phyloP scores from a whole-genome alignment of 768 basidiomycete species.

The Heimioporus sp. region DNA sequence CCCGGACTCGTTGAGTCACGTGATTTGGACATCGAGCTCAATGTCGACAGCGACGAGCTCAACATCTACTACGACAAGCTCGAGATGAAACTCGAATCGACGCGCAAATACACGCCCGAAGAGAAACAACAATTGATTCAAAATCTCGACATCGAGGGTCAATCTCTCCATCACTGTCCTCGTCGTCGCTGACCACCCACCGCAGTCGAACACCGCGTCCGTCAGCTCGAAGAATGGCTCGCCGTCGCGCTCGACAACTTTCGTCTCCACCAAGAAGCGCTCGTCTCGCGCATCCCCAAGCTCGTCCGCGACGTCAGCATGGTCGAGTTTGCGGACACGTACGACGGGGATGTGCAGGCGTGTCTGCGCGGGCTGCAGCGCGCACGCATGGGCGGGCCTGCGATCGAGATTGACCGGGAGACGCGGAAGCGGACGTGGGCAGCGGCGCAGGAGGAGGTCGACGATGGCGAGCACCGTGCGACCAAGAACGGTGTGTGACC shows the following conservation, averaged over 20 bases:
- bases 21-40: constrained; percentile 7
- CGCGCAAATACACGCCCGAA: constrained; percentile 50
- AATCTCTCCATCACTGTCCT: neutral
- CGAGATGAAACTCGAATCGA: constrained; percentile 21
- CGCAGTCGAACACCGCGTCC: constrained; percentile 69
- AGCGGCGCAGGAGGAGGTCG: constrained; percentile 55
- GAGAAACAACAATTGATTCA: constrained; percentile 74
- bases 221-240: constrained; percentile 76
- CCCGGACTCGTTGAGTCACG: constrained; percentile 4
- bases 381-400: constrained; percentile 54
- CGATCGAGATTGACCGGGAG: constrained; percentile 59
- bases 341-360: constrained; percentile 71
- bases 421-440: constrained; percentile 80
- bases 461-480: constrained; percentile 42
- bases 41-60: neutral
- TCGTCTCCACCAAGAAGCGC: constrained; percentile 70
- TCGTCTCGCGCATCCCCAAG: constrained; percentile 71
- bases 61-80: neutral
- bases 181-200: too few relatives aligned
- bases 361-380: constrained; percentile 68
- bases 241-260: constrained; percentile 72
- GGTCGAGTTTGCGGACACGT: constrained; percentile 76
- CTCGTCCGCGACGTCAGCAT: constrained; percentile 70
- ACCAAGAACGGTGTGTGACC: constrained; percentile 57
- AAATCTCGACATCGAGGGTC: constrained; percentile 82